A percentile compares a stretch with the other conserved stretches of the same genome.
phyloP scores from a whole-genome alignment of 768 basidiomycete genomes.

The Mycena vitilis region DNA sequence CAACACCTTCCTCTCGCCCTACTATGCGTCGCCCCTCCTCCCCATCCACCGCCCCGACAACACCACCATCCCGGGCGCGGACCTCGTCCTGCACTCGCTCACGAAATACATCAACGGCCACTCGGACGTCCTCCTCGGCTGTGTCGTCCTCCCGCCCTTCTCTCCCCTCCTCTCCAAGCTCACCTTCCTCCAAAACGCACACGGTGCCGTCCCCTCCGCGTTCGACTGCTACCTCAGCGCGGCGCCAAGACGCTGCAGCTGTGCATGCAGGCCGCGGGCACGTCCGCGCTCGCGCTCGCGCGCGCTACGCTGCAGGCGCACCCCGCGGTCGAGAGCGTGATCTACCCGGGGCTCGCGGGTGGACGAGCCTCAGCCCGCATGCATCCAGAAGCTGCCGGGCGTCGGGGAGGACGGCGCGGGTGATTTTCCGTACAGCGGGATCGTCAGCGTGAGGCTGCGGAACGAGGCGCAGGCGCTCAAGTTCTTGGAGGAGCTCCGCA shows the following conservation, averaged over 20 bases:
- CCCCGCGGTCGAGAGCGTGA: conserved; percentile 79
- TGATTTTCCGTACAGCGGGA: too few species aligned
- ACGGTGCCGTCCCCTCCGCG: conserved; percentile 85
- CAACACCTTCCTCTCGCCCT: conserved; percentile 95
- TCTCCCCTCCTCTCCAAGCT: too few species aligned
- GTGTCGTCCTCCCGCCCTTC: too few species aligned
- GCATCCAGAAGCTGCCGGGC: conserved; percentile 63
- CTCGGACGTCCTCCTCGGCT: too few species aligned
- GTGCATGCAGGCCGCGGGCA: conserved; percentile 87
- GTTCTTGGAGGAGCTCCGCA: too few species aligned
- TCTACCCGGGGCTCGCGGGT: conserved; percentile 85
- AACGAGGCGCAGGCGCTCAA: too few species aligned
- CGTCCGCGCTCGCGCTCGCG: conserved; percentile 84
- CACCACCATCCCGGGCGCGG: conserved; percentile 68
- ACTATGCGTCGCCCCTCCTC: conserved; percentile 88
- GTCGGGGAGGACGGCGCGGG: too few species aligned
- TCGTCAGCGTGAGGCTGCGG: too few species aligned
- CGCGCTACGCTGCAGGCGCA: conserved; percentile 63
- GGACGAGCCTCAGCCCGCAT: conserved; percentile 71
- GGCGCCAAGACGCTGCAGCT: conserved; percentile 93
- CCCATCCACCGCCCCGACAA: conserved; percentile 28
- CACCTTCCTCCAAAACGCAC: too few species aligned
- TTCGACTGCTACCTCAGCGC: conserved; percentile 92
- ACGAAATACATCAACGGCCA: too few species aligned
- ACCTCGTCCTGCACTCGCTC: too few species aligned